Conservation (phyloP, 805 yeast genomes). For the Metschnikowia similis region DNA sequence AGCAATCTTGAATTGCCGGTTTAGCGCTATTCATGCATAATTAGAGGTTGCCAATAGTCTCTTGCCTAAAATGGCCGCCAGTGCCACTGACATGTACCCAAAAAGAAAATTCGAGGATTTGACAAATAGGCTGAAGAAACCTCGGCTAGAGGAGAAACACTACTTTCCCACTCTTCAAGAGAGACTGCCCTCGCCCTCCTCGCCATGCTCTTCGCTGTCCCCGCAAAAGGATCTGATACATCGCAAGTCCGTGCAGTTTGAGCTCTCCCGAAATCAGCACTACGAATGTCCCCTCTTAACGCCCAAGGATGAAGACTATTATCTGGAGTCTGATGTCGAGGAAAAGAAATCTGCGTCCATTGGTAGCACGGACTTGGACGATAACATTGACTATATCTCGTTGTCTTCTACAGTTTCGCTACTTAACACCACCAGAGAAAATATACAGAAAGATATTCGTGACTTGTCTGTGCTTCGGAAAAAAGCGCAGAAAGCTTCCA, state of each 20-base stretch:
- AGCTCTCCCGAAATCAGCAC: conserved; percentile 21
- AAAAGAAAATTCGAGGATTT: conserved; percentile 38
- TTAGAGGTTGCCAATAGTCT: neutral
- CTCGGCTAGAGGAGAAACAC: conserved; percentile 17
- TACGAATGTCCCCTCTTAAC: conserved; percentile 38
- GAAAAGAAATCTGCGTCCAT: conserved; percentile 3
- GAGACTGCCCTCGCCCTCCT: conserved; percentile 25
- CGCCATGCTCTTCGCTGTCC: conserved; percentile 21
- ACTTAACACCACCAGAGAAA: conserved; percentile 19
- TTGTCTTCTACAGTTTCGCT: conserved; percentile 31
- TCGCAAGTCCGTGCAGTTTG: conserved; percentile 27
- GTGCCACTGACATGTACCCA: conserved; percentile 25
- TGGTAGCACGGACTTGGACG: conserved; percentile 13
- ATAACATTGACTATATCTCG: conserved; percentile 35
- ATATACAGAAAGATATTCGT: conserved; percentile 28
- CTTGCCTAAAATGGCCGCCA: conserved; percentile 29
- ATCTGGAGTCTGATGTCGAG: conserved; percentile 20
- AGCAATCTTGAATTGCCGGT: neutral
- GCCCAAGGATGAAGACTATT: conserved; percentile 40
- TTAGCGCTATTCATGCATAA: conserved; percentile 1
- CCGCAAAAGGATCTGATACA: conserved; percentile 18
- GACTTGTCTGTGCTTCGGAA: conserved; percentile 24
- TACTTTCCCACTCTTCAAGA: conserved; percentile 18
- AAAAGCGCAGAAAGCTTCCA: conserved; percentile 15
- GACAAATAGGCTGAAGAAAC: conserved; percentile 28